phyloP scores from a whole-genome alignment of 2,329 filamentous ascomycete genomes.

The Ascochyta pisi region DNA sequence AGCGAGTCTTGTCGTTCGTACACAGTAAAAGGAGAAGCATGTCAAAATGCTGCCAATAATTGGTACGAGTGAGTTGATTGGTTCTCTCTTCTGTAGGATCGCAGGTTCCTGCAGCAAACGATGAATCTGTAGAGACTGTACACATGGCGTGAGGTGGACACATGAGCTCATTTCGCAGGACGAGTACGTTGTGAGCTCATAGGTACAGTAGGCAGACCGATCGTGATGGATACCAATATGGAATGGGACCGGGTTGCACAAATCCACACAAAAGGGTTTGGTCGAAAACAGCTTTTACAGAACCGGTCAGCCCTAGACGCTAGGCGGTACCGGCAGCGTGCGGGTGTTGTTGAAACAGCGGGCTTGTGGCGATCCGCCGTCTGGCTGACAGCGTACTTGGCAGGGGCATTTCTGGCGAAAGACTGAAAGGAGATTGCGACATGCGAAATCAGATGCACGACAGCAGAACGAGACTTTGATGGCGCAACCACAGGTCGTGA shows the following conservation, averaged over 20 bases:
- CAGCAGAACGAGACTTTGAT: neutral
- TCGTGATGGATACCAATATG: neutral
- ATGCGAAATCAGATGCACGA: neutral
- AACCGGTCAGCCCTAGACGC: conserved; percentile 5
- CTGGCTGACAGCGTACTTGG: conserved; percentile 14
- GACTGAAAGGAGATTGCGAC: conserved; percentile 5
- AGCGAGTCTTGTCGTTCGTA: too few species aligned
- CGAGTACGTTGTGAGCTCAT: neutral
- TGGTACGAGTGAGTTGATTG: too few species aligned
- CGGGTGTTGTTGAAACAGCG: conserved; percentile 12
- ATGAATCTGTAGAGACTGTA: neutral
- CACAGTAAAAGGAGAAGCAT: too few species aligned
- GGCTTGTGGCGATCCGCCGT: conserved; percentile 2
- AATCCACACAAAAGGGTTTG: conserved; percentile 9
- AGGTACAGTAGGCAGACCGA: conserved; percentile 11
- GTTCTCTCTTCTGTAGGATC: neutral
- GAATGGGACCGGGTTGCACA: neutral
- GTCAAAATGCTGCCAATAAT: too few species aligned
- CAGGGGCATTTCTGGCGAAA: conserved; percentile 9
- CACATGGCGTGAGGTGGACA: conserved; percentile 5
- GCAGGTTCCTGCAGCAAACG: neutral
- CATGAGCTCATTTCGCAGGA: conserved; percentile 7
- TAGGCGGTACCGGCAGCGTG: neutral
- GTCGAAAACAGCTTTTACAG: neutral
- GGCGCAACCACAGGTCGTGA: conserved; percentile 3